phyloP scores from a whole-genome alignment of 208 protist species.

The Cochliopodium minus region DNA sequence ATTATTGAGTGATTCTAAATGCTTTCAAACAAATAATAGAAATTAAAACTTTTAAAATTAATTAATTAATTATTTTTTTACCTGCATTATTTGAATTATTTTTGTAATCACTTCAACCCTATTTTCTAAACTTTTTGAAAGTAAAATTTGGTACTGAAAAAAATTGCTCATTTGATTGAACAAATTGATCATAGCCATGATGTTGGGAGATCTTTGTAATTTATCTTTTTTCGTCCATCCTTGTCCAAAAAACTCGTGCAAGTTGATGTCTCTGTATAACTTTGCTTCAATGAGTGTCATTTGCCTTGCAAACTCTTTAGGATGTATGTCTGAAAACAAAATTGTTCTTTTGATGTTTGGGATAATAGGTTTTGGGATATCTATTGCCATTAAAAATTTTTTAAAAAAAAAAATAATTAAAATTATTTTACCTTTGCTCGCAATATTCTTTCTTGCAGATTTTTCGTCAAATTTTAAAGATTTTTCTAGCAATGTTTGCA shows the following conservation, averaged over 20 bases:
- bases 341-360: not conserved
- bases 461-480: too few relatives aligned
- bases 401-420: too few relatives aligned
- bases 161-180: conserved; percentile 19
- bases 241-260: conserved; percentile 15
- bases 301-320: conserved; percentile 9
- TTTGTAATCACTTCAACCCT: conserved; percentile 12
- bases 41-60: too few relatives aligned
- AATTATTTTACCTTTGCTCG: too few relatives aligned
- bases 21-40: too few relatives aligned
- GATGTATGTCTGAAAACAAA: not conserved
- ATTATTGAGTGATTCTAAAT: too few relatives aligned
- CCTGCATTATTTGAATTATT: conserved; percentile 21
- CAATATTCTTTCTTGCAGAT: too few relatives aligned
- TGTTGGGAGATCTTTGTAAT: conserved; percentile 11
- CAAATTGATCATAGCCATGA: conserved; percentile 18
- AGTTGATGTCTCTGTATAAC: conserved; percentile 10
- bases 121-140: not conserved
- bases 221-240: conserved; percentile 10
- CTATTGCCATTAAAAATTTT: too few relatives aligned
- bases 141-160: conserved; percentile 5
- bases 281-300: conserved; percentile 15
- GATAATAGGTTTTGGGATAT: not conserved
- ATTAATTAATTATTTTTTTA: conserved; percentile 12
- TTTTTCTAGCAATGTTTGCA: too few relatives aligned